These are phyloP conservation scores for Dacryopinax spathularia DNA, from an alignment of 768 basidiomycete genomes.

Conservation along the genomic window DNA sequence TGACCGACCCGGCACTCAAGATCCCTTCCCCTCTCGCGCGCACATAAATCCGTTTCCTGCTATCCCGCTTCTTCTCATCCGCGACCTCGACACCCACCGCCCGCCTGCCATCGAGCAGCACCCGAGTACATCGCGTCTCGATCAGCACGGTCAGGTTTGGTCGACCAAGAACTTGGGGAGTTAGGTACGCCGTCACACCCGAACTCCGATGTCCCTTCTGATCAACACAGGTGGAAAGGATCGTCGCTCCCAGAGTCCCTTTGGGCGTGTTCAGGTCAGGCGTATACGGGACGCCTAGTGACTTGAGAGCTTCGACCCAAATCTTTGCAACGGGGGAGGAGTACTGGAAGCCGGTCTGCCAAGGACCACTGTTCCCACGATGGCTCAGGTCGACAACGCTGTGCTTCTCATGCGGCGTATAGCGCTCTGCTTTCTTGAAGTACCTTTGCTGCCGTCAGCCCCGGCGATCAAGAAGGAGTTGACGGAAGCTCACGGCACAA, in stretches of 20 bases:
- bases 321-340: background rate
- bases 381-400: conserved; percentile 30
- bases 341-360: conserved; percentile 17
- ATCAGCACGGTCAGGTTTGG: conserved; percentile 51
- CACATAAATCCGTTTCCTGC: background rate
- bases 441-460: background rate
- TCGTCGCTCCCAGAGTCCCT: background rate
- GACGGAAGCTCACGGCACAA: background rate
- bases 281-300: background rate
- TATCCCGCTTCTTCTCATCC: too few relatives aligned
- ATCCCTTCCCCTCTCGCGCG: conserved; percentile 8
- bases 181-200: conserved; percentile 53
- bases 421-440: background rate
- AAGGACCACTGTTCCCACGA: conserved; percentile 42
- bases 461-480: background rate
- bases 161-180: conserved; percentile 44
- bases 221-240: conserved; percentile 41
- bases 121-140: conserved; percentile 40
- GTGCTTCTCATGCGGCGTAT: background rate
- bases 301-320: background rate
- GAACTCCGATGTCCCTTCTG: conserved; percentile 40
- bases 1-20: conserved; percentile 23
- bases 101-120: conserved; percentile 30
- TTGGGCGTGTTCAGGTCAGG: background rate
- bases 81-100: conserved; percentile 53